Percentiles rank a stretch among this genome's conserved stretches.
phyloP scores from a whole-genome alignment of 345 rosid genomes.

The Hirschfeldia incana region DNA sequence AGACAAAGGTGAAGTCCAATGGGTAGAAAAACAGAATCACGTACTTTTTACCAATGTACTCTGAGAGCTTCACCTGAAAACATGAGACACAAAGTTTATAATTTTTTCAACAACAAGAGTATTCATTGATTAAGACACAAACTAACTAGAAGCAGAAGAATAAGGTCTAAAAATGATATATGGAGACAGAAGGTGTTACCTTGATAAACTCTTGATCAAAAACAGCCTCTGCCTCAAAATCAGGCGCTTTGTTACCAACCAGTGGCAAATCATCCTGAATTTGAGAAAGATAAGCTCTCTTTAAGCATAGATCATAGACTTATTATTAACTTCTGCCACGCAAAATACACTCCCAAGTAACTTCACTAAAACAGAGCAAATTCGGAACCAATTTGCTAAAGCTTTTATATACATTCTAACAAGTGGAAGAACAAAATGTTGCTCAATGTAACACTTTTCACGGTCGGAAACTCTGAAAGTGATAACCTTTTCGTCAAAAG shows the following conservation, averaged over 20 bases:
- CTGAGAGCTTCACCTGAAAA: slow-evolving; percentile 82
- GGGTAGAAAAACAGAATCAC: slow-evolving; percentile 95
- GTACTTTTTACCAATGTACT: slow-evolving; percentile 88
- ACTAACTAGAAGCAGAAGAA: neutral
- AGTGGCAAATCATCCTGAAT: slow-evolving; percentile 63
- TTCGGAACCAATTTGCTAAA: neutral
- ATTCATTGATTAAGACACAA: neutral
- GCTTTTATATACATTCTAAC: neutral
- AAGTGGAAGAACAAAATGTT: neutral
- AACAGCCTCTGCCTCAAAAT: slow-evolving; percentile 87
- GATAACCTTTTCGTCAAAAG: neutral
- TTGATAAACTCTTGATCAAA: slow-evolving; percentile 91
- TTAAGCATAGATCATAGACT: neutral
- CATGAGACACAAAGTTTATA: neutral
- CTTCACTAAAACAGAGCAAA: neutral
- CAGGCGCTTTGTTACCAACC: slow-evolving; percentile 77
- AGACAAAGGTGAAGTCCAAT: slow-evolving; percentile 94
- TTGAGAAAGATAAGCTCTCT: neutral
- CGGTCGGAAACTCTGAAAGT: neutral
- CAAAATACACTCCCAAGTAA: neutral
- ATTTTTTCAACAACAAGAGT: neutral
- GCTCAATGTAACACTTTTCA: neutral
- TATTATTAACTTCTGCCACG: neutral
- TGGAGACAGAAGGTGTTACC: slow-evolving; percentile 28
- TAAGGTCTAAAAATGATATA: too few species aligned